phyloP scores from a whole-genome alignment of 2,329 filamentous ascomycete species.

The Bisporella sp. region DNA sequence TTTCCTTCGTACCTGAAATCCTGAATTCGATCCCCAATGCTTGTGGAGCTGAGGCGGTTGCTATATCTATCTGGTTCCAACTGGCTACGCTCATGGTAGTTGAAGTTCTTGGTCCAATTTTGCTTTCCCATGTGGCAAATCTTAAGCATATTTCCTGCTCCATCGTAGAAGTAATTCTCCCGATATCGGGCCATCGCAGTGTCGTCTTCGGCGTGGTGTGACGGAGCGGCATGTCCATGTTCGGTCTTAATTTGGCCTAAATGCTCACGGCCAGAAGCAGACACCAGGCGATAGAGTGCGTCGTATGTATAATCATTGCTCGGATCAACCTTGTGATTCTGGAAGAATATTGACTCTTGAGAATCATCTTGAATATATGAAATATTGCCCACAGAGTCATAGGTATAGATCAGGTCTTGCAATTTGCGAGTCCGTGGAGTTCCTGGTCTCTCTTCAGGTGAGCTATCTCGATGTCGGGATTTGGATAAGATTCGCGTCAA shows the following conservation, averaged over 20 bases:
- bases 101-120: neutral
- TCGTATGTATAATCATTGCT: slow-evolving; percentile 1
- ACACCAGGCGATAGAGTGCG: neutral
- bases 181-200: neutral
- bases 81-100: neutral
- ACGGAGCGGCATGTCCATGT: neutral
- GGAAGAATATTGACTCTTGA: slow-evolving; percentile 1
- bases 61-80: neutral
- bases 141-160: neutral
- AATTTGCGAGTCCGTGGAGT: neutral
- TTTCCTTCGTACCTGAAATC: neutral
- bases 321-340: neutral
- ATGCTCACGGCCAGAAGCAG: neutral
- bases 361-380: neutral
- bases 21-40: neutral
- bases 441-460: neutral
- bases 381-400: neutral
- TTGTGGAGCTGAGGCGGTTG: neutral
- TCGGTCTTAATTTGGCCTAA: neutral
- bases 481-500: neutral
- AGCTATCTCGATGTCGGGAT: neutral
- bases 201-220: neutral
- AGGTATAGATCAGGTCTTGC: slow-evolving; percentile 1
- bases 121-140: neutral
- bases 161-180: neutral